Evolutionary conservation across 805 yeast genomes (phyloP), one percentile per base, ranked within the genome.

Genomic region (Isabelozyma gotoi): DNA sequence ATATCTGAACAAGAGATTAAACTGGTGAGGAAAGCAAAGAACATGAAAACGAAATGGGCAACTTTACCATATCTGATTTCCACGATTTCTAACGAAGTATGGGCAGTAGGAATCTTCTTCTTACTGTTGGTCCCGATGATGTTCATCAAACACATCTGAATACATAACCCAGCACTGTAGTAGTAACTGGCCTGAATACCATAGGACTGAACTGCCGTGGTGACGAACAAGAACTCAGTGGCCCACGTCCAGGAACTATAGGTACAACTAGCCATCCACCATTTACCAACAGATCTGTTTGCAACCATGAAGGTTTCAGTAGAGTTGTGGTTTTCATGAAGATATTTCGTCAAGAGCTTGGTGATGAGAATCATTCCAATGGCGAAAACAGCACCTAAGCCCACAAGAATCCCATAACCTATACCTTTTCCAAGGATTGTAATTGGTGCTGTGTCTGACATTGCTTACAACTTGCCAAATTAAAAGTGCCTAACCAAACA

Each of bases 321-420:
- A 7, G 59, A 53, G 19, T 57, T 49, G 3, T 60, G 45, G 45
- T 58, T 46, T 46, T 60, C 65, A 42, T 57, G 51, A 14, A 59
- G 48, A 33, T 59, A 59, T 39, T 45, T 54, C n/a, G 45, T 38
- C 45, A 61, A 39, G 17, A 59, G 45, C 36, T 55, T 55, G 12
- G 65, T 57, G 7, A 64, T 56, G 31, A 57, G 41, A 12, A 61
- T 47, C 51, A 62, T 59, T 19, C 64, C 61, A 4, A 59, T 43
- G 3, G 68, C 67, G 45, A 63, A 64, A 5, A 58, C 37, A 6
- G 59, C 65, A 16, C 68, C 67, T 3, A 58, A 59, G 3, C 67
- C 68, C 17, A 63, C 56, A 16, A 63, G 50, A 21, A 63, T 50
- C 2, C 66, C 67, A 55, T 61, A 62, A 1, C 67, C 69, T 34